Conservation (phyloP, 345 rosid genomes). For the Mallotus nudiflorus region DNA sequence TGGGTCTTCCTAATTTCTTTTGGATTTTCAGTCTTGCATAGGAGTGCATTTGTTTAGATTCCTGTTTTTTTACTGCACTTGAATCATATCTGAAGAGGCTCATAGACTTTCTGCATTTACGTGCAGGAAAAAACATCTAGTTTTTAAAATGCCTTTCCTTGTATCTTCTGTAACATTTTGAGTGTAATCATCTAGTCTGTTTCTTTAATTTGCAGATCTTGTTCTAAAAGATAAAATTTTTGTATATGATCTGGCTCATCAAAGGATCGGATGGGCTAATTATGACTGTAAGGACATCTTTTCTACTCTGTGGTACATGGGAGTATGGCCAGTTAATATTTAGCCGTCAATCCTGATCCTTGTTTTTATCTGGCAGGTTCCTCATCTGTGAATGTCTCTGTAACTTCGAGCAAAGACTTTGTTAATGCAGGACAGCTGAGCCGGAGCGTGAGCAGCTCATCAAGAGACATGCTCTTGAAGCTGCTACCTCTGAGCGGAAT, state of each 20-base stretch:
- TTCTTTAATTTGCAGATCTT: constrained; percentile 56
- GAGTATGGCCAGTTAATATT: background rate
- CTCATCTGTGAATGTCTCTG: constrained; percentile 35
- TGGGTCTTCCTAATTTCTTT: background rate
- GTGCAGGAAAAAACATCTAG: background rate
- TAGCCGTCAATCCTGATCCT: background rate
- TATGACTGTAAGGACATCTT: constrained; percentile 68
- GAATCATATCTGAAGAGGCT: background rate
- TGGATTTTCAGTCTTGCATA: background rate
- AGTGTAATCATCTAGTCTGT: background rate
- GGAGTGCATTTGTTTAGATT: background rate
- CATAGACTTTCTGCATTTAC: background rate
- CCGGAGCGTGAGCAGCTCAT: constrained; percentile 21
- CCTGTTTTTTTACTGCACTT: background rate
- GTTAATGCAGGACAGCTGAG: constrained; percentile 29
- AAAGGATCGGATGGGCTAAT: constrained; percentile 85
- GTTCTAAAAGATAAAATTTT: constrained; percentile 83
- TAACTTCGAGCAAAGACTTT: constrained; percentile 33
- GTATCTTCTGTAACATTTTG: background rate
- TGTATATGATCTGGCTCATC: constrained; percentile 81
- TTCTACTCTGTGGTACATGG: background rate
- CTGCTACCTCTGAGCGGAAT: constrained; percentile 38
- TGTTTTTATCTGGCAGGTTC: constrained; percentile 20
- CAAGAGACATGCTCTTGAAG: constrained; percentile 40
- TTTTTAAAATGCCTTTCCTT: background rate